Evolutionary conservation across 73 alveolate genomes (phyloP), one percentile per base, ranked within the genome.

Genomic region (Tetrahymena thermophila): DNA sequence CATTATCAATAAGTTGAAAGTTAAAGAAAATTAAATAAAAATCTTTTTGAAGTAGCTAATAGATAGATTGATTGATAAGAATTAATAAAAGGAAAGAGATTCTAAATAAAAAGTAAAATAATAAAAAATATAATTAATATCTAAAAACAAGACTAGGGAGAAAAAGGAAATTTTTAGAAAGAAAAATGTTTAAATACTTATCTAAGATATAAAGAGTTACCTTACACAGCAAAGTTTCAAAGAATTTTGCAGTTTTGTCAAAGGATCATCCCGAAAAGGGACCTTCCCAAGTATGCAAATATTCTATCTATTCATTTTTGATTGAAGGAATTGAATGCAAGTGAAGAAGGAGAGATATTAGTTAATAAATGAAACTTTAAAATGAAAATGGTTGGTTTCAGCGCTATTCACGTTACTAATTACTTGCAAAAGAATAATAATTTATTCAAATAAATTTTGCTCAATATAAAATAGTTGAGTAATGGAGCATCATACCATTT

Each of bases 201-300:
- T 71, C 89, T 28, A n/a, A 71, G 89, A 71, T 71, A 28, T 71
- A 71, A 71, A 71, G 89, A 71, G 89, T 71, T 71, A 71, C 89
- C 89, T 71, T 71, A 71, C 89, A 71, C 89, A 71, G 89, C 89
- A 71, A 71, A 71, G 89, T 71, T 71, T 71, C 89, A 71, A 71
- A 31, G 37, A 71, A 71, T 71, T 95, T 95, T 85, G 95, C 93
- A 85, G 97, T 95, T 16, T 71, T 95, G 31, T 71, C 97, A 50
- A 89, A 95, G 43, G 84, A 35, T 94, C 93, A 94, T 34, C 96
- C 95, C 58, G 95, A 94, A 34, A 94, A 43, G 71, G 96, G 96
- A n/a, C 96, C 95, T 43, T 94, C 96, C 35, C 43, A 94, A 85
- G 96, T 94, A 94, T 23, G 35, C 25, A 42, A 85, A 25, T 35